Conservation (phyloP, 1,139 yeast genomes). For the Geotrichum klebahnii region DNA sequence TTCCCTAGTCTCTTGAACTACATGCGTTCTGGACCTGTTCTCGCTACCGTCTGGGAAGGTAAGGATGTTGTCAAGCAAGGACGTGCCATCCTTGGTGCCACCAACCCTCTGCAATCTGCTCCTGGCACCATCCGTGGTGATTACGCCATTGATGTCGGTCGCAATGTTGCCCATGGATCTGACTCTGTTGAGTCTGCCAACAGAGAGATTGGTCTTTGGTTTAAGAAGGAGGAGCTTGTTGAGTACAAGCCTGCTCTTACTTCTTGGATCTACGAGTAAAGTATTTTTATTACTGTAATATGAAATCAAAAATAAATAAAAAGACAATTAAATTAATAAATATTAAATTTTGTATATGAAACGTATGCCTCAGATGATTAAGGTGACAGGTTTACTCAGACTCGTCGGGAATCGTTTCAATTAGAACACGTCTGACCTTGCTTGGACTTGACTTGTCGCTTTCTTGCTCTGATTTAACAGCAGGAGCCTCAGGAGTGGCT, state of each 20-base stretch:
- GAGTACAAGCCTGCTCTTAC: conserved; percentile 82
- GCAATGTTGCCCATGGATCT: conserved; percentile 99
- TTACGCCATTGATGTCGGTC: conserved; percentile 79
- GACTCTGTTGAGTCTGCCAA: conserved; percentile 98
- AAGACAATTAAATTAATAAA: no score
- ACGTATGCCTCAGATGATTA: no score
- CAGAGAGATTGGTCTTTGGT: conserved; percentile 96
- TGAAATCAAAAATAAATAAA: no score
- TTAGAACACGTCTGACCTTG: not conserved
- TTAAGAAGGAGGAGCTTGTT: conserved; percentile 94
- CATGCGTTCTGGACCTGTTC: conserved; percentile 98
- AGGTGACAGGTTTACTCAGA: conserved; percentile 2
- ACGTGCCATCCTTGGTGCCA: conserved; percentile 96
- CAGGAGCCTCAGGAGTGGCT: no score
- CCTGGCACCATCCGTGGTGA: conserved; percentile 99
- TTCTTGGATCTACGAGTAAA: conserved; percentile 92
- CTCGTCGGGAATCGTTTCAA: conserved; percentile 5
- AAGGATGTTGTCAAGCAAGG: conserved; percentile 99
- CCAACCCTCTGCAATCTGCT: conserved; percentile 94
- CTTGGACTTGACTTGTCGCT: not conserved
- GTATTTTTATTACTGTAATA: not conserved
- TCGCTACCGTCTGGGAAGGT: conserved; percentile 99
- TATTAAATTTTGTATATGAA: no score
- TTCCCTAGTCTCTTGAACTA: conserved; percentile 89
- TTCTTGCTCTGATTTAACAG: not conserved